Percentiles rank a stretch among this genome's conserved stretches.
phyloP scores from a whole-genome alignment of 345 rosid genomes.

The Ricinus communis region DNA sequence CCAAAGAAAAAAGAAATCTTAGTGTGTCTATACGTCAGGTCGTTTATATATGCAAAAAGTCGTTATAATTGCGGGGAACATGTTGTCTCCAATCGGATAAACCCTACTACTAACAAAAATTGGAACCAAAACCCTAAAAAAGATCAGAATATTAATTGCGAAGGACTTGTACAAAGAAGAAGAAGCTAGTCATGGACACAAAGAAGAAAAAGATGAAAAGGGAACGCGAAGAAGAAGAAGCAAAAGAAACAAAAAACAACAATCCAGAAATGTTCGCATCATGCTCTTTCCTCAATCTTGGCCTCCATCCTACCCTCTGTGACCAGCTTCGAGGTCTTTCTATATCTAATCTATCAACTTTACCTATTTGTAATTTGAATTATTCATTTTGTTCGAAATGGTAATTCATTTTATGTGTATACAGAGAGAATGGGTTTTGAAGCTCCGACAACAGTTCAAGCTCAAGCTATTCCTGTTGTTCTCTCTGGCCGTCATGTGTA shows the following conservation, averaged over 20 bases:
- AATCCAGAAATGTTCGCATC: constrained; percentile 49
- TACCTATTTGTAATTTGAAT: no score
- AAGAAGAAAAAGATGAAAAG: constrained; percentile 10
- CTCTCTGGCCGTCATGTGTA: constrained; percentile 96
- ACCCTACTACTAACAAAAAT: background rate
- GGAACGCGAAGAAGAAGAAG: constrained; percentile 12
- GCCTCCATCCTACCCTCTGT: constrained; percentile 55
- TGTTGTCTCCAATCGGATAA: no score
- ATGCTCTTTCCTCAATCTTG: constrained; percentile 70
- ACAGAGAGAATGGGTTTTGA: constrained; percentile 86
- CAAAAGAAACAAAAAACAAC: constrained; percentile 3
- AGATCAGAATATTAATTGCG: background rate
- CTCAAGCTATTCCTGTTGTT: constrained; percentile 87
- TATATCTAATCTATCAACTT: no score
- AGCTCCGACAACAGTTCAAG: constrained; percentile 82
- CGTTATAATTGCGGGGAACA: no score
- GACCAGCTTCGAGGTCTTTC: constrained; percentile 57
- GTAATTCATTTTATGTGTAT: background rate
- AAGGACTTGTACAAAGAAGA: background rate
- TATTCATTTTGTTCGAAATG: no score
- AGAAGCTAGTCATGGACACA: background rate
- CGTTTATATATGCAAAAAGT: no score
- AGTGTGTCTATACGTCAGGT: no score
- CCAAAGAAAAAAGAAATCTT: no score
- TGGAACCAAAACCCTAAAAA: background rate